These are phyloP conservation scores for Huntiella decipiens DNA, from an alignment of 2,329 filamentous ascomycete species.

Conservation along the genomic window DNA sequence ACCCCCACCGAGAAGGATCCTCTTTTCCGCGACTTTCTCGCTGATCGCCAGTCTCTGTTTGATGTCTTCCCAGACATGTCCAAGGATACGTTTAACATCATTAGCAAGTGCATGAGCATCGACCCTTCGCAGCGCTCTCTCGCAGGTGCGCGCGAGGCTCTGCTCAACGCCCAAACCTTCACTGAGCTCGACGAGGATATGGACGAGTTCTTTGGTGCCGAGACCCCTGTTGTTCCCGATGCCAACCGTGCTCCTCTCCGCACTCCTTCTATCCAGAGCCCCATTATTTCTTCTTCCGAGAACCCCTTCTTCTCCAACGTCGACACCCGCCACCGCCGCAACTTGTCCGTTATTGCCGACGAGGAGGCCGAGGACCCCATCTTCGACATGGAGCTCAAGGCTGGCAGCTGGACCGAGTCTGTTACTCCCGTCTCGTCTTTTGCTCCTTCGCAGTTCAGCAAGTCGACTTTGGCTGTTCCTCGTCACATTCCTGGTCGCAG, in stretches of 20 bases:
- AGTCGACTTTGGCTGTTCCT: conserved; percentile 50
- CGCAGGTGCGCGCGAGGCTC: conserved; percentile 53
- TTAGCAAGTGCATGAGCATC: conserved; percentile 75
- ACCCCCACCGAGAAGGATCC: conserved; percentile 79
- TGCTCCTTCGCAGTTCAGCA: not conserved
- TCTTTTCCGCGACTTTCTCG: conserved; percentile 79
- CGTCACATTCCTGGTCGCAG: conserved; percentile 17
- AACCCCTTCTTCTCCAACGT: conserved; percentile 9
- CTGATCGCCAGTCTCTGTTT: conserved; percentile 88
- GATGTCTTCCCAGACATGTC: conserved; percentile 98
- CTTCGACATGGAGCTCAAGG: conserved; percentile 1
- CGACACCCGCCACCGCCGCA: conserved; percentile 17
- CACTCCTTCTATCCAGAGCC: conserved; percentile 84
- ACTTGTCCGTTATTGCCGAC: conserved; percentile 68
- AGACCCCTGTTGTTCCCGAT: conserved; percentile 57
- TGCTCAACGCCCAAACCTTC: conserved; percentile 70
- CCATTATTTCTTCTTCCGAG: conserved; percentile 24
- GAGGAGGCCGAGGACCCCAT: conserved; percentile 20
- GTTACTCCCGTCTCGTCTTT: conserved; percentile 20
- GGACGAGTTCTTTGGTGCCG: conserved; percentile 67
- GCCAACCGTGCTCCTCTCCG: conserved; percentile 89
- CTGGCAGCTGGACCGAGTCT: conserved; percentile 47
- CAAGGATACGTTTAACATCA: conserved; percentile 88
- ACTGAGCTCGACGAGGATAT: conserved; percentile 80
- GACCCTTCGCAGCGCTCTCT: conserved; percentile 82